Evolutionary conservation across 1,284 basidiomycete species (phyloP).

Genomic region (Pisolithus thermaeus): DNA sequence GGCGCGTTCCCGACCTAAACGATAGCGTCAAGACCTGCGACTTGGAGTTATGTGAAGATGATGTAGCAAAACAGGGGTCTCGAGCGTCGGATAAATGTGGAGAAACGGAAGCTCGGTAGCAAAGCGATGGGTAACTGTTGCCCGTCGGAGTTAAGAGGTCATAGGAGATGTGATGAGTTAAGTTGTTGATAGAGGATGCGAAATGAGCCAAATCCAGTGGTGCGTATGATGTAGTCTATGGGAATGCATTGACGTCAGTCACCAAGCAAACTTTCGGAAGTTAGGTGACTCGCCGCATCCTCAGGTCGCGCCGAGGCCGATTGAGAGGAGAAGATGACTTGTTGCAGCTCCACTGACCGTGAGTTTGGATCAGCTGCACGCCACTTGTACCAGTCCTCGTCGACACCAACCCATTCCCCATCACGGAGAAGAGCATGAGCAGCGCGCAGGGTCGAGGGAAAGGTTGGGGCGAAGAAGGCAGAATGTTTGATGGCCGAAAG

Average conservation of each 20-base stretch:
- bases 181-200: conserved; percentile 38
- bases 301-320: conserved; percentile 23
- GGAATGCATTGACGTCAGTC: conserved; percentile 5
- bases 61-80: conserved; percentile 39
- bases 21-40: conserved; percentile 54
- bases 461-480: conserved; percentile 54
- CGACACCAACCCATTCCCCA: conserved; percentile 51
- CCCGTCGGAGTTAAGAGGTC: conserved; percentile 38
- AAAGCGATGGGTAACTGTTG: conserved; percentile 31
- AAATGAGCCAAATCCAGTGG: conserved; percentile 29
- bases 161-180: conserved; percentile 43
- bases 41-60: conserved; percentile 27
- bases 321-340: conserved; percentile 54
- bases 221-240: conserved; percentile 15
- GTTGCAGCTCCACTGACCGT: conserved; percentile 55
- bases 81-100: conserved; percentile 20
- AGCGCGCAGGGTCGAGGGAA: conserved; percentile 43
- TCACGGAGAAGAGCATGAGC: conserved; percentile 48
- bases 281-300: conserved; percentile 28
- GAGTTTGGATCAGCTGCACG: conserved; percentile 27
- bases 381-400: conserved; percentile 44
- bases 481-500: conserved; percentile 81
- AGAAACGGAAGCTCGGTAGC: conserved; percentile 24
- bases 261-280: background rate
- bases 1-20: conserved; percentile 46